Percentiles rank a stretch among this genome's conserved stretches.
phyloP scores from a whole-genome alignment of 352 stramenopile genomes.

The Phytopythium aichiense region DNA sequence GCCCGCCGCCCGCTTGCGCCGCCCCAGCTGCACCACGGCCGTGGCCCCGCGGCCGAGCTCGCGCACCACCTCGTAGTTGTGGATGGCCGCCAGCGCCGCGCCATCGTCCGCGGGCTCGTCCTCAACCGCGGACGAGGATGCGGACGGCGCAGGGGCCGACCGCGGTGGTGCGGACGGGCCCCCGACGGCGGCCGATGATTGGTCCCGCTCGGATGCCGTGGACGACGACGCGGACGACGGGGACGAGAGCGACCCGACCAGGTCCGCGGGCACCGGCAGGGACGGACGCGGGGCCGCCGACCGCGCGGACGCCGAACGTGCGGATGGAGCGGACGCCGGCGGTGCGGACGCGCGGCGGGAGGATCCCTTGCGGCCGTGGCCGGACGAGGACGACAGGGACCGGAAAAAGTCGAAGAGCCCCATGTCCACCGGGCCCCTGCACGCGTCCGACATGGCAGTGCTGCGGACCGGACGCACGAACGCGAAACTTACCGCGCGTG shows the following conservation, averaged over 20 bases:
- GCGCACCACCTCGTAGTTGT: slow-evolving; percentile 78
- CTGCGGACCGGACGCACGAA: neutral
- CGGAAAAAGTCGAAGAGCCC: slow-evolving; percentile 81
- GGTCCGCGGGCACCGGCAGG: neutral
- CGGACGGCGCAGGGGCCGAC: slow-evolving; percentile 4
- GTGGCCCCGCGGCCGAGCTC: slow-evolving; percentile 79
- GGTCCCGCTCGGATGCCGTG: too few species aligned
- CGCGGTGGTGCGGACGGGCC: neutral
- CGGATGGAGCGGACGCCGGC: slow-evolving; percentile 7
- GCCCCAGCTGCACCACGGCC: slow-evolving; percentile 74
- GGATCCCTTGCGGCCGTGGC: slow-evolving; percentile 18
- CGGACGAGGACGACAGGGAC: slow-evolving; percentile 38
- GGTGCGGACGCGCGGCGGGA: slow-evolving; percentile 13
- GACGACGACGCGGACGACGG: slow-evolving; percentile 45
- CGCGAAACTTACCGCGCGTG: too few species aligned
- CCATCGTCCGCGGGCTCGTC: slow-evolving; percentile 16
- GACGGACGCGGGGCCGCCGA: neutral
- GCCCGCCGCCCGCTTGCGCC: slow-evolving; percentile 29
- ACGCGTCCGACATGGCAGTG: slow-evolving; percentile 7
- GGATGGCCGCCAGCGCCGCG: slow-evolving; percentile 28
- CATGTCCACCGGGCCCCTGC: slow-evolving; percentile 26
- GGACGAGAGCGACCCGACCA: slow-evolving; percentile 21
- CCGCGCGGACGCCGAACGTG: neutral
- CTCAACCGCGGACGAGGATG: slow-evolving; percentile 27
- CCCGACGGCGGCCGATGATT: too few species aligned